phyloP scores from a whole-genome alignment of 306 rosid species.

The Sicyos baderoa region DNA sequence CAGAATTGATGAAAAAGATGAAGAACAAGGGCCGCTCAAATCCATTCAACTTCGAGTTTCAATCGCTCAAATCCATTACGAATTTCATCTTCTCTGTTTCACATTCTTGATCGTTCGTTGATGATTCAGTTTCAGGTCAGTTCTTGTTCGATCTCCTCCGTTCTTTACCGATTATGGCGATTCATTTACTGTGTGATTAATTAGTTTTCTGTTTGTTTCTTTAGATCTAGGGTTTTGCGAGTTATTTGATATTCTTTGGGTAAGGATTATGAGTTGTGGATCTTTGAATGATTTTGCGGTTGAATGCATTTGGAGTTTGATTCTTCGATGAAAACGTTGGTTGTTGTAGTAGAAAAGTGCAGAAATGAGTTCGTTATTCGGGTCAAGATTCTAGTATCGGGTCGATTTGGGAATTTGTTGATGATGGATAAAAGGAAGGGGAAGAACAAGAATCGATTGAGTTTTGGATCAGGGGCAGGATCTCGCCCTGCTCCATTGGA shows the following conservation, averaged over 20 bases:
- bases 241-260: neutral
- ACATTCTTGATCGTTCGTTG: neutral
- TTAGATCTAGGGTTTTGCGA: neutral
- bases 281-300: neutral
- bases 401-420: neutral
- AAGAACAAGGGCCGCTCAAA: neutral
- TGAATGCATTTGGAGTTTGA: conserved; percentile 8
- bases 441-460: neutral
- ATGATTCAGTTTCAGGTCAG: conserved; percentile 12
- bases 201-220: neutral
- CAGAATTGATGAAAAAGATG: neutral
- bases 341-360: conserved; percentile 35
- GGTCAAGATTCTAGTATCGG: conserved; percentile 32
- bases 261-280: neutral
- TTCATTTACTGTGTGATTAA: neutral
- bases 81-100: neutral
- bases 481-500: conserved; percentile 10
- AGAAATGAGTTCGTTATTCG: conserved; percentile 41
- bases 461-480: neutral
- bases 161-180: neutral
- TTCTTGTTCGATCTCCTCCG: neutral
- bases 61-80: neutral
- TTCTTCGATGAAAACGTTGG: neutral
- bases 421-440: neutral
- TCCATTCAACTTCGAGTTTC: neutral